Percentiles rank a stretch among this genome's conserved stretches.
Evolutionary conservation across 108 stramenopile genomes (phyloP).

Genomic region (Fistulifera pelliculosa): DNA sequence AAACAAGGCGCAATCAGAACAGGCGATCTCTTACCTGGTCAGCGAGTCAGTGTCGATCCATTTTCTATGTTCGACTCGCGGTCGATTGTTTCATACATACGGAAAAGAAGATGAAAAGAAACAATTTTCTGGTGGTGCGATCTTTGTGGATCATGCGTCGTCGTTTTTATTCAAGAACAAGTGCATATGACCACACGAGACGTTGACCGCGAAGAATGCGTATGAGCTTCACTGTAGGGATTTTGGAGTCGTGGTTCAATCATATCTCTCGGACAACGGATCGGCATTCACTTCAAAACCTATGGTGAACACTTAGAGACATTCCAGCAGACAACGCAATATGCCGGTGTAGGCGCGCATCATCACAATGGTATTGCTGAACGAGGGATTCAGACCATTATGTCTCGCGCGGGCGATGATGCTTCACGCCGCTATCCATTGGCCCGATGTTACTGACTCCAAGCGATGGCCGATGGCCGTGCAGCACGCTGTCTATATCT

Average conservation of each 20-base stretch:
- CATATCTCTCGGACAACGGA: conserved; percentile 15
- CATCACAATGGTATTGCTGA: conserved; percentile 27
- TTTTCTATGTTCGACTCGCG: conserved; percentile 15
- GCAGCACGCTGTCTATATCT: conserved; percentile 4
- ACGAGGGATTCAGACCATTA: conserved; percentile 22
- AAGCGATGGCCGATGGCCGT: conserved; percentile 5
- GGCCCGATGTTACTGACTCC: conserved; percentile 10
- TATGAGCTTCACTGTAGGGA: conserved; percentile 10
- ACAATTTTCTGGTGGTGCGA: conserved; percentile 18
- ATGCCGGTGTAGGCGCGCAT: conserved; percentile 24
- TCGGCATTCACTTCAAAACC: background rate
- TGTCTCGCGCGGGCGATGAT: conserved; percentile 15
- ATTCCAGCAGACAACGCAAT: conserved; percentile 19
- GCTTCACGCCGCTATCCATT: conserved; percentile 23
- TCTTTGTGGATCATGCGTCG: conserved; percentile 28
- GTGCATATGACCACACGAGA: conserved; percentile 10
- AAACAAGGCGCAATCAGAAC: conserved; percentile 5
- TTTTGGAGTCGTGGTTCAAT: conserved; percentile 5
- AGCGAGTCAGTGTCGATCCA: conserved; percentile 35
- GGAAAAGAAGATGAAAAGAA: conserved; percentile 16
- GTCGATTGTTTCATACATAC: conserved; percentile 15
- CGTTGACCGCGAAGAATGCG: conserved; percentile 1
- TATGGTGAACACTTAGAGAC: background rate
- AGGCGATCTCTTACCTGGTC: conserved; percentile 20
- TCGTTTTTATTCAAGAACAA: conserved; percentile 2